phyloP scores from a whole-genome alignment of 2,329 filamentous ascomycete genomes.

The Thielaviopsis ethacetica region DNA sequence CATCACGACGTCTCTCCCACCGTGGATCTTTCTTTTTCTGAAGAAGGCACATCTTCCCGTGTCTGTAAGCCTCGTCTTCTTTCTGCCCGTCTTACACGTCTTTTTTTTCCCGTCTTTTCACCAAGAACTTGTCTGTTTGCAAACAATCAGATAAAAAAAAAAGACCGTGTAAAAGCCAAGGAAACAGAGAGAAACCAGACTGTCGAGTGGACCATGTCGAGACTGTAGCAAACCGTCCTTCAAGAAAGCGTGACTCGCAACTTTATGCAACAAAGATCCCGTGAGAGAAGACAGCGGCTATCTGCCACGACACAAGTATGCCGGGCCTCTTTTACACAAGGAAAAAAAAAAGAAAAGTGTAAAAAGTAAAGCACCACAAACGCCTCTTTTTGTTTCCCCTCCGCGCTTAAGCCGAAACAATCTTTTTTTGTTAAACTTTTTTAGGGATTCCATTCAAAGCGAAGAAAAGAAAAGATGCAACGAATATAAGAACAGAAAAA shows the following conservation, averaged over 20 bases:
- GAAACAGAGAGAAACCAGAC: not conserved
- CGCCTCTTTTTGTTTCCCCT: too few relatives aligned
- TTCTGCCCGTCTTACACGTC: too few relatives aligned
- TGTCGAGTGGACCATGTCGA: not conserved
- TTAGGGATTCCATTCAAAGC: not conserved
- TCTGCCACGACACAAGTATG: too few relatives aligned
- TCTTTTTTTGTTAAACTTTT: not conserved
- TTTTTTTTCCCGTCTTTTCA: too few relatives aligned
- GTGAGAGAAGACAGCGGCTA: not conserved
- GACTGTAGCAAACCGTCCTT: too few relatives aligned
- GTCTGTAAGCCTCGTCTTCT: too few relatives aligned
- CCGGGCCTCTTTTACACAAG: too few relatives aligned
- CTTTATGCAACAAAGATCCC: not conserved
- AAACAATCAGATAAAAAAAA: conserved; percentile 11
- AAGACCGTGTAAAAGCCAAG: conserved; percentile 12
- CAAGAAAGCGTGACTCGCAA: too few relatives aligned
- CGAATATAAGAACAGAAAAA: not conserved
- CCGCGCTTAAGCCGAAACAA: not conserved
- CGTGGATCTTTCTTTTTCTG: not conserved
- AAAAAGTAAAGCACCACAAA: too few relatives aligned
- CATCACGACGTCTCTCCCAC: conserved; percentile 5
- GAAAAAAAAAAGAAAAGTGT: too few relatives aligned
- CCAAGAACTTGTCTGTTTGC: too few relatives aligned
- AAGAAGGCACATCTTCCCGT: not conserved
- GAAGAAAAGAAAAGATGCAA: not conserved